A percentile compares a stretch with the other conserved stretches of the same genome.
phyloP scores from a whole-genome alignment of 1,139 yeast species.

The Nematodospora anomalae region DNA sequence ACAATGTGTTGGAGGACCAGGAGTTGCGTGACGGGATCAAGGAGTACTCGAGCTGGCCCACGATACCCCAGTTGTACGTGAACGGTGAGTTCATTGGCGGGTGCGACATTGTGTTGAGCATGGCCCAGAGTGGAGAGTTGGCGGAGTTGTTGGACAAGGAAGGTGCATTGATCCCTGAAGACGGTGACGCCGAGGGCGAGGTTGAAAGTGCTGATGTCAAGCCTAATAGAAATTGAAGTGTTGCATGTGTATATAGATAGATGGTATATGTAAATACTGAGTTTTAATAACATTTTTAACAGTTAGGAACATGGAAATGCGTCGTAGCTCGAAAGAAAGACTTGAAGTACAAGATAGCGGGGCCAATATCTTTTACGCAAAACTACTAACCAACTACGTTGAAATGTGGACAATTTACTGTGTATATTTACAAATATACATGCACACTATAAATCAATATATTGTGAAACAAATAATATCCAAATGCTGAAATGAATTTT shows the following conservation, averaged over 20 bases:
- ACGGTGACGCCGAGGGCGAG: conserved; percentile 21
- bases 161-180: conserved; percentile 72
- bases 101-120: conserved; percentile 88
- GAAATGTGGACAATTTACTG: too few species aligned
- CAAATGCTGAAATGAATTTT: not conserved
- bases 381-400: too few species aligned
- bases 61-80: conserved; percentile 75
- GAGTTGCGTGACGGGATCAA: conserved; percentile 92
- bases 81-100: conserved; percentile 93
- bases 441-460: not conserved
- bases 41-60: conserved; percentile 95
- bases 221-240: conserved; percentile 23
- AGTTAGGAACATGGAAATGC: too few species aligned
- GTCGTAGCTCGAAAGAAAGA: too few species aligned
- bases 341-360: too few species aligned
- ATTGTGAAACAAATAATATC: not conserved
- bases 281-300: too few species aligned
- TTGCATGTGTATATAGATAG: not conserved
- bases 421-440: not conserved
- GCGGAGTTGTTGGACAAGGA: conserved; percentile 79
- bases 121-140: conserved; percentile 92
- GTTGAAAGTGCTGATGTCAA: conserved; percentile 35
- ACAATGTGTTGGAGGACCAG: conserved; percentile 90
- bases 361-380: too few species aligned
- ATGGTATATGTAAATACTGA: not conserved